Base-by-base conservation (phyloP, 1,139 yeast genomes). In the Candida labiduridarum region DNA sequence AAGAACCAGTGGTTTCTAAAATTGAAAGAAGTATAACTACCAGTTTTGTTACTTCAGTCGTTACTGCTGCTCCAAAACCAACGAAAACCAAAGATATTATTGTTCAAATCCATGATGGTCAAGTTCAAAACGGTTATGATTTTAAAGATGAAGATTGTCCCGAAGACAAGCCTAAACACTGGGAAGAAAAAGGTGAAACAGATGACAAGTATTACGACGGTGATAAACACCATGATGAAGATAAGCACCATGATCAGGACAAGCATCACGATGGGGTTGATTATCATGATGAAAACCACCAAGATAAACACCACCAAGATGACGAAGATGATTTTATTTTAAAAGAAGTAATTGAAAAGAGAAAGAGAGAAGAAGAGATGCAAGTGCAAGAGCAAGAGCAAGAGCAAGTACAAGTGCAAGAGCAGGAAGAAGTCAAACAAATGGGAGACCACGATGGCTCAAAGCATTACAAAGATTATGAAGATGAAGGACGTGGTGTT, bases 31-130 rank as follows among this genome's bases (percentile, higher is more conserved):
- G 59, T 2, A 29, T 57, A 18, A 64, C 67, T 11, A 60, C 64
- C 3, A 61, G 60, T 25, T 48, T 56, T 45, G 56, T 60, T 10
- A 63, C 66, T 9, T 55, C 65, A 14, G 44, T 53, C 19, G 55
- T 62, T 16, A 62, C 67, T 18, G 53, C 60, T 12, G 63, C 63
- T 14, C 67, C 69, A 12, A 63, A 63, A 49, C 65, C 68, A 7
- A 65, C 69, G 5, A 56, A 53, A 35, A 58, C 66, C 12, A 56
- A 57, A 11, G 64, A 59, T 45, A 53, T 60, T 4, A 64, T 64
- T 42, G 56, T 59, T 42, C 76, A 71, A 53, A 65, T 66, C 44
- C 50, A 52, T 11, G 75, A 67, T 48, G 75, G 74, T 3, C 74
- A 71, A 56, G 63, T 69, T 14, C 73, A 69, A 49, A 60, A 57